These are phyloP conservation scores for Talaromyces trachyspermus DNA, from an alignment of 495 filamentous ascomycete species.

Conservation along the genomic window DNA sequence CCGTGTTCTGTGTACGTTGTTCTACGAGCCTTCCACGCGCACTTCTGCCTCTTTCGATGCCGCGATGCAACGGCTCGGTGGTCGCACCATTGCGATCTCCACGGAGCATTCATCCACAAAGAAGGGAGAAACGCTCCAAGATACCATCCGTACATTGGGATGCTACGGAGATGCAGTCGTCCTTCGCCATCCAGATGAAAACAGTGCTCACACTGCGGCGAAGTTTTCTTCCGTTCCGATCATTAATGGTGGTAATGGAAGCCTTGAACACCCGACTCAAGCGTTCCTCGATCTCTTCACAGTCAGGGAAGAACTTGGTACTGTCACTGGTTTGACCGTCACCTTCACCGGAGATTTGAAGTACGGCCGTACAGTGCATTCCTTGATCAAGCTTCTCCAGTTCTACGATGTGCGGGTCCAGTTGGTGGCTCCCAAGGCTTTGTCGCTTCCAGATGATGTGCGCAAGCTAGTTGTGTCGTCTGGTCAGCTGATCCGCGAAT, in stretches of 20 bases:
- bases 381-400: constrained; percentile 80
- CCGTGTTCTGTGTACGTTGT: constrained; percentile 79
- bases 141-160: constrained; percentile 86
- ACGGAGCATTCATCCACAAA: constrained; percentile 75
- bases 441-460: constrained; percentile 70
- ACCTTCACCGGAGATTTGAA: constrained; percentile 91
- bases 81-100: constrained; percentile 67
- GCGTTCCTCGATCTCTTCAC: constrained; percentile 98
- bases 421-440: constrained; percentile 72
- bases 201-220: constrained; percentile 67
- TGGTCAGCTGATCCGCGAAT: constrained; percentile 68
- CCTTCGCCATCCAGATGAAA: constrained; percentile 80
- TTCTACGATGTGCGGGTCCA: constrained; percentile 94
- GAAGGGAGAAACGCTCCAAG: constrained; percentile 90
- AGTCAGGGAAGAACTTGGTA: constrained; percentile 93
- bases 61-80: constrained; percentile 95
- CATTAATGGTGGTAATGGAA: constrained; percentile 95
- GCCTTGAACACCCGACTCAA: constrained; percentile 92
- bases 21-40: constrained; percentile 95
- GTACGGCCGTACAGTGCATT: constrained; percentile 92
- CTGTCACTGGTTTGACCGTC: constrained; percentile 86
- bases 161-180: constrained; percentile 94
- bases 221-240: constrained; percentile 84
- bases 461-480: constrained; percentile 60
- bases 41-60: constrained; percentile 96